These are phyloP conservation scores for Kwoniella shandongensis DNA, from an alignment of 768 basidiomycete genomes.

Conservation along the genomic window DNA sequence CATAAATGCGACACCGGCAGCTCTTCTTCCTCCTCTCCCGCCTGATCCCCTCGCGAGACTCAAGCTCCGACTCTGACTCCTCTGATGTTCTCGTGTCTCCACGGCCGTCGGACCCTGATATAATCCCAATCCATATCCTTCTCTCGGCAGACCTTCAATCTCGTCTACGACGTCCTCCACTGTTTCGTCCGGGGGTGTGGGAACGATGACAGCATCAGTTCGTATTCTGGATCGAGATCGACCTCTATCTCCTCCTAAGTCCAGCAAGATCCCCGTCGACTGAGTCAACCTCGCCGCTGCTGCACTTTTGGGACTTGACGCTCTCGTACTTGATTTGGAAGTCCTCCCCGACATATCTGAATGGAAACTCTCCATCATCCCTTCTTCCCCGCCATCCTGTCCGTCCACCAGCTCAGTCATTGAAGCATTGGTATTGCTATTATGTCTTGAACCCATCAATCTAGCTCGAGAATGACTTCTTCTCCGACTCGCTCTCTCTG, in stretches of 20 bases:
- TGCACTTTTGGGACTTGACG: conserved; percentile 2
- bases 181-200: conserved; percentile 4
- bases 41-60: conserved; percentile 39
- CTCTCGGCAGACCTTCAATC: conserved; percentile 27
- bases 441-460: too few relatives aligned
- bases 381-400: conserved; percentile 58
- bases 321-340: conserved; percentile 33
- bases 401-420: conserved; percentile 6
- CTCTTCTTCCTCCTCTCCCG: conserved; percentile 63
- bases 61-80: conserved; percentile 43
- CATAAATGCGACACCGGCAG: conserved; percentile 78
- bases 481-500: conserved; percentile 35
- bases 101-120: background rate
- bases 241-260: conserved; percentile 21
- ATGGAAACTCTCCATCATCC: conserved; percentile 72
- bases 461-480: conserved; percentile 11
- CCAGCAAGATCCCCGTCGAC: conserved; percentile 23
- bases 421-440: too few relatives aligned
- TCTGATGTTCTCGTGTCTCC: conserved; percentile 28
- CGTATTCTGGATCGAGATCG: conserved; percentile 4
- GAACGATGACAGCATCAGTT: background rate
- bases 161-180: conserved; percentile 1
- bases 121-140: conserved; percentile 12
- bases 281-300: conserved; percentile 5
- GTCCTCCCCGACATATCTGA: conserved; percentile 60